Base-by-base conservation (phyloP, 768 basidiomycete genomes). In the Termitomyces sp. region DNA sequence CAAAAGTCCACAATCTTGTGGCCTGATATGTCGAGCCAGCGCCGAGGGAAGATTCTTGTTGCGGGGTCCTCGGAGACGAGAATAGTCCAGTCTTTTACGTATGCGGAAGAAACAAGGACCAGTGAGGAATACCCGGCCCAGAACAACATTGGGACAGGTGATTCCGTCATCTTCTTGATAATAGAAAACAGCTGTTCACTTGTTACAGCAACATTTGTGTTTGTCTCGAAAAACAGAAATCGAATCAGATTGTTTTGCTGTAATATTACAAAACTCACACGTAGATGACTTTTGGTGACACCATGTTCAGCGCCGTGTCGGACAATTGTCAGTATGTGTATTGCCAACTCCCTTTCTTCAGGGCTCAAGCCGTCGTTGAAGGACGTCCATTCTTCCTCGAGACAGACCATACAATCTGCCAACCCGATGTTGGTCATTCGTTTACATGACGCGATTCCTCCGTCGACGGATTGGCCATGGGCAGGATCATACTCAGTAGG, bases 21-120 rank as follows among this genome's bases (percentile, higher is more conserved):
- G 3, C 92, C 92, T n/a, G 76, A 75, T 58, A 91, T 82, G 69
- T 91, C 88, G 45, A 91, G 73, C 92, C 91, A 93, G 17, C 91
- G 84, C 38, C 91, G 80, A 46, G 92, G 91, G 57, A 86, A 80
- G 15, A 86, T 63, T 64, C 82, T 74, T 50, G 70, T 74, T 45
- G 78, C 69, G 8, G 74, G 83, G 52, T 71, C 69, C 64, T 79
- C 73, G n/a, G 79, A 83, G 37, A 83, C 73, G 11, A 74, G 68
- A 42, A 89, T 84, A 2, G 83, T 80, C 89, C 88, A 91, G 29
- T 77, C 65, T 48, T 70, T 71, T 51, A 83, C 68, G 65, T 81
- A 79, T 20, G 76, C 74, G 0, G 85, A 80, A 2, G 85, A 81
- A 15, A 92, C 84, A 42, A 92, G 68, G 5, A 82, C 76, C 32